Evolutionary conservation across 2,329 filamentous ascomycete genomes (phyloP).

Genomic region (Stagonosporopsis cucurbitacearum): DNA sequence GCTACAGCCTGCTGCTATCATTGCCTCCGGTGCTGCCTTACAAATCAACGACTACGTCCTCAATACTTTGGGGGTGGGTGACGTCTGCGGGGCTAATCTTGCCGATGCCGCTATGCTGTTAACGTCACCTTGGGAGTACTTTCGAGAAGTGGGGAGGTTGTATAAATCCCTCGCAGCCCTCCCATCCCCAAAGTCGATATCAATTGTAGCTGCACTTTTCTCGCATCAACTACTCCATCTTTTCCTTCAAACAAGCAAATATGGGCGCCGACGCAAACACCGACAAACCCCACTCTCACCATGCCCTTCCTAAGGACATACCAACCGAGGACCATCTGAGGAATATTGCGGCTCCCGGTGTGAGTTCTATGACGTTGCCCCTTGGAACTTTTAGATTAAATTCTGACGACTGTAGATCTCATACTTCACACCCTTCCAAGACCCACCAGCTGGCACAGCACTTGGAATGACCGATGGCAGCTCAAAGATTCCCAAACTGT

Average conservation of each 20-base stretch:
- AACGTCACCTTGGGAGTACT: conserved; percentile 29
- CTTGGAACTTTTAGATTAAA: not conserved
- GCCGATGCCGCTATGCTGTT: conserved; percentile 9
- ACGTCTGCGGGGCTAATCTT: conserved; percentile 14
- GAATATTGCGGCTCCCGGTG: conserved; percentile 53
- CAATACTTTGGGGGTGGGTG: not conserved
- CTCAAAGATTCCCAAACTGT: conserved; percentile 63
- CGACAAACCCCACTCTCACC: conserved; percentile 39
- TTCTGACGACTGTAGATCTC: conserved; percentile 41
- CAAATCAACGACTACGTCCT: conserved; percentile 11
- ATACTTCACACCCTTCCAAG: conserved; percentile 58
- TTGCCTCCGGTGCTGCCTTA: not conserved
- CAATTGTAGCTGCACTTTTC: conserved; percentile 1
- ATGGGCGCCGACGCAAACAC: conserved; percentile 35
- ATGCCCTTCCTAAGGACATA: conserved; percentile 40
- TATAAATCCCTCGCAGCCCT: conserved; percentile 30
- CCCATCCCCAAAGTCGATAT: conserved; percentile 7
- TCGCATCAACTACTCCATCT: not conserved
- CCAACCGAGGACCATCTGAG: conserved; percentile 44
- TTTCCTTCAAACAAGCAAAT: conserved; percentile 2
- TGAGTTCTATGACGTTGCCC: conserved; percentile 39
- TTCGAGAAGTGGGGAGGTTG: conserved; percentile 27
- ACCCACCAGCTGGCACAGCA: conserved; percentile 56
- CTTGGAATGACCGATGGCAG: conserved; percentile 56
- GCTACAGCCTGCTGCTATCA: not conserved